phyloP scores from a whole-genome alignment of 2,329 filamentous ascomycete species.

The Aspergillus brasiliensis region DNA sequence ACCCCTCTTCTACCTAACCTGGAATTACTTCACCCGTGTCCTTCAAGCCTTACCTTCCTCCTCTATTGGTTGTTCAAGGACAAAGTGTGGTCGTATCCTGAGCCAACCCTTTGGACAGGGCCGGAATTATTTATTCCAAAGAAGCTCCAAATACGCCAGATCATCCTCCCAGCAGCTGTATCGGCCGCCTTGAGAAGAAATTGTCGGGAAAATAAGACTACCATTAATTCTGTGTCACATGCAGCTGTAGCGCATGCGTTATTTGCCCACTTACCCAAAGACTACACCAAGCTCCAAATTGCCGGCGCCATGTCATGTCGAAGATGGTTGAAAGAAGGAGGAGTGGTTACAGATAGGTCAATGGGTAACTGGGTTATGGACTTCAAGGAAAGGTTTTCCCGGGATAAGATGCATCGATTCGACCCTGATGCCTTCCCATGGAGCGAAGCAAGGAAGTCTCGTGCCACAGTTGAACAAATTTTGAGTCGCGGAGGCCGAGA shows the following conservation, averaged over 20 bases:
- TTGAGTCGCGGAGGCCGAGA: slow-evolving; percentile 35
- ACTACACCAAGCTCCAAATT: slow-evolving; percentile 35
- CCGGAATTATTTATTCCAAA: slow-evolving; percentile 25
- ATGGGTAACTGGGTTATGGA: slow-evolving; percentile 43
- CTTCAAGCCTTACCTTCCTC: slow-evolving; percentile 40
- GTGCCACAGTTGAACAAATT: slow-evolving; percentile 30
- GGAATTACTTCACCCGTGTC: slow-evolving; percentile 44
- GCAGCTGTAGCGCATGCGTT: slow-evolving; percentile 42
- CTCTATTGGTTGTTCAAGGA: slow-evolving; percentile 35
- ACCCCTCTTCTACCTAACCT: slow-evolving; percentile 43
- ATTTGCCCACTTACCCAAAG: slow-evolving; percentile 33
- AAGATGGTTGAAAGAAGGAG: slow-evolving; percentile 34
- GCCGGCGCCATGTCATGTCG: slow-evolving; percentile 43
- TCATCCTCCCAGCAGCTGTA: slow-evolving; percentile 33
- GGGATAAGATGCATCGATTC: slow-evolving; percentile 16
- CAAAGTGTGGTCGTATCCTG: slow-evolving; percentile 33
- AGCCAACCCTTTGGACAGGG: slow-evolving; percentile 41
- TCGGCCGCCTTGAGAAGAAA: slow-evolving; percentile 32
- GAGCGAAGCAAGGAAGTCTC: slow-evolving; percentile 34
- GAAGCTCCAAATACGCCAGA: slow-evolving; percentile 30
- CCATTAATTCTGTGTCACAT: slow-evolving; percentile 46
- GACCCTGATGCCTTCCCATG: slow-evolving; percentile 32
- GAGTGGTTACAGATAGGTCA: slow-evolving; percentile 34
- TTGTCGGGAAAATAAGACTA: slow-evolving; percentile 43
- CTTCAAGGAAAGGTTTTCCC: slow-evolving; percentile 33